Conservation (phyloP, 2,329 filamentous ascomycete genomes). For the Thermothelomyces thermophilus region DNA sequence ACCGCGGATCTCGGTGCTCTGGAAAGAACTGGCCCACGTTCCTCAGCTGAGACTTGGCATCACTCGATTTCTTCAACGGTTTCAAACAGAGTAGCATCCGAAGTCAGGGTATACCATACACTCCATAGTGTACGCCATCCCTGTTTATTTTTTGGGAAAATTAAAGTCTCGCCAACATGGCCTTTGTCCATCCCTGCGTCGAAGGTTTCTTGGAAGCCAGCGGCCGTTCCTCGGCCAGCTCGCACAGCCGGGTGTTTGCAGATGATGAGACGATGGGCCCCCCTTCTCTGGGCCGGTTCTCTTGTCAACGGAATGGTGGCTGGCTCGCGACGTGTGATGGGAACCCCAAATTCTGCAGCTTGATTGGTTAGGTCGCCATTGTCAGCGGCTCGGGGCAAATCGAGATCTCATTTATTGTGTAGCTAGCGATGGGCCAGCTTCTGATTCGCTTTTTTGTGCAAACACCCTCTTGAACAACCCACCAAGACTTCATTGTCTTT, state of each 20-base stretch:
- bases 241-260: slow-evolving; percentile 10
- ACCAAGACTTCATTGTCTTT: too few relatives aligned
- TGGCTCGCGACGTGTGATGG: slow-evolving; percentile 10
- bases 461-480: too few relatives aligned
- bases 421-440: too few relatives aligned
- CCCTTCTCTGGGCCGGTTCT: background rate
- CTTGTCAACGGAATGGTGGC: slow-evolving; percentile 5
- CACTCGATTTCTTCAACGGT: too few relatives aligned
- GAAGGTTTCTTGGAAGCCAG: slow-evolving; percentile 1
- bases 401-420: too few relatives aligned
- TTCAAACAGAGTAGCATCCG: too few relatives aligned
- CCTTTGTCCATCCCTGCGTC: background rate
- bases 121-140: too few relatives aligned
- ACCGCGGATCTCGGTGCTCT: background rate
- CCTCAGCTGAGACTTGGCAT: background rate
- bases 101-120: too few relatives aligned
- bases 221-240: slow-evolving; percentile 17
- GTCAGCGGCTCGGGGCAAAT: too few relatives aligned
- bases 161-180: too few relatives aligned
- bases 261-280: background rate
- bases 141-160: too few relatives aligned
- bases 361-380: background rate
- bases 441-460: too few relatives aligned
- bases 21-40: background rate
- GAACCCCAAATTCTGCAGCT: slow-evolving; percentile 3